Conservation (phyloP, 1,284 basidiomycete species). For the Meripilus lineatus region DNA sequence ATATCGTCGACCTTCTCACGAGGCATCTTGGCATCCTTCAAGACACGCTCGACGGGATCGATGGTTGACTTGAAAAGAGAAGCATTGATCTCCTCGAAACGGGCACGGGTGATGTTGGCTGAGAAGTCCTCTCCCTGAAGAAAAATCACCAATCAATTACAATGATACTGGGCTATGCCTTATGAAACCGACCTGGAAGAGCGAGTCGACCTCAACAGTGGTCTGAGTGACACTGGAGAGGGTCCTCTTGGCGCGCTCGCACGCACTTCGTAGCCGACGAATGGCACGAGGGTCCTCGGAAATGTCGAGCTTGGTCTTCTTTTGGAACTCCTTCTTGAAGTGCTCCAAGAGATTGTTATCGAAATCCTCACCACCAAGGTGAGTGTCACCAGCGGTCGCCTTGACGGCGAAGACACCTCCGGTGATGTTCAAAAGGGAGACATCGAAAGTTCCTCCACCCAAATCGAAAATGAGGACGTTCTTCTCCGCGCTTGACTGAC, state of each 20-base stretch:
- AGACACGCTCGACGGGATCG: constrained; percentile 97
- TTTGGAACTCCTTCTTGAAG: constrained; percentile 99
- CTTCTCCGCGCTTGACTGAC: constrained; percentile 88
- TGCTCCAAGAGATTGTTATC: constrained; percentile 97
- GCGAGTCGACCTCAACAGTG: constrained; percentile 97
- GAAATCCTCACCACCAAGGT: constrained; percentile 97
- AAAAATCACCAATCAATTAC: constrained; percentile 15
- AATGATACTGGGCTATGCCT: constrained; percentile 8
- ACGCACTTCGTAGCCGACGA: constrained; percentile 92
- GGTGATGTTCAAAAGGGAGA: constrained; percentile 93
- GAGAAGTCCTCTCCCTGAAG: constrained; percentile 87
- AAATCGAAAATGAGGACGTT: constrained; percentile 99
- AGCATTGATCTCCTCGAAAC: constrained; percentile 99
- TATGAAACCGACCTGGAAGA: constrained; percentile 74
- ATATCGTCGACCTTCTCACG: constrained; percentile 99
- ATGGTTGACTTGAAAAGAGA: constrained; percentile 93
- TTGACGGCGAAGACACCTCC: constrained; percentile 97
- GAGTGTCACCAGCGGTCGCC: constrained; percentile 98
- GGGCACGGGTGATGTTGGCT: constrained; percentile 95
- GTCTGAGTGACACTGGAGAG: constrained; percentile 98
- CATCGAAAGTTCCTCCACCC: constrained; percentile 99
- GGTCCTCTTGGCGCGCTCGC: constrained; percentile 99
- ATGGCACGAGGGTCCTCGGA: constrained; percentile 94
- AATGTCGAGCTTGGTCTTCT: constrained; percentile 96
- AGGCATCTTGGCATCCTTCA: constrained; percentile 98